phyloP scores from a whole-genome alignment of 257 asterid species.

The Fraxinus cuspidata region DNA sequence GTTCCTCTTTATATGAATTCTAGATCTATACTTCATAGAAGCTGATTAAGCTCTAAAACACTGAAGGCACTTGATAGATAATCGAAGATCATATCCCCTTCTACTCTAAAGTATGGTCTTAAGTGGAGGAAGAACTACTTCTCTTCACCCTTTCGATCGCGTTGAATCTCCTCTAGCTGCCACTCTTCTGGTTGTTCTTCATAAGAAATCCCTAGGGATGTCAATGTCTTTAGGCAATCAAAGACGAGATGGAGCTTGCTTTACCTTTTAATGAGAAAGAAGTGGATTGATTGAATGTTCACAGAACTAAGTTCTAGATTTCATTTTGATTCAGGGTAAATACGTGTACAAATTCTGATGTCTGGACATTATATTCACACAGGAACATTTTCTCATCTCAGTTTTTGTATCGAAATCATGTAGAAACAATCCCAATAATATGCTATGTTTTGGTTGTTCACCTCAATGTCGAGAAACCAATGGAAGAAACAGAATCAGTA shows the following conservation, averaged over 20 bases:
- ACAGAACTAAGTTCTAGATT: neutral
- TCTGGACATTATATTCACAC: neutral
- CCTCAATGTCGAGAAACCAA: neutral
- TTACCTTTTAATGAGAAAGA: neutral
- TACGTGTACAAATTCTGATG: neutral
- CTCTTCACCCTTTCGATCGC: neutral
- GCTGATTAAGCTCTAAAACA: neutral
- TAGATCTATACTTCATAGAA: neutral
- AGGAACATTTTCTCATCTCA: neutral
- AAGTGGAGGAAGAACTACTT: neutral
- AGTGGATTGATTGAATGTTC: neutral
- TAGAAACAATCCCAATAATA: slow-evolving; percentile 1
- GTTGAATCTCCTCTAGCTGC: neutral
- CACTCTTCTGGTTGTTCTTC: neutral
- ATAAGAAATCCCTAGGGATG: no score
- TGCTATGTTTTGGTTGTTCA: neutral
- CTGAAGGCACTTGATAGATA: neutral
- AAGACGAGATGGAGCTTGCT: neutral
- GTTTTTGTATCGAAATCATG: neutral
- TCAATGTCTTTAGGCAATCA: neutral
- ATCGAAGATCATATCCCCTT: neutral
- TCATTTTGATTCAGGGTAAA: neutral
- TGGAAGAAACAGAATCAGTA: neutral
- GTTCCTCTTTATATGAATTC: neutral
- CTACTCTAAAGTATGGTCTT: neutral